A percentile compares a stretch with the other conserved stretches of the same genome.
Evolutionary conservation across 176 grass and related monocot species (phyloP).

Genomic region (Neostapfia colusana): DNA sequence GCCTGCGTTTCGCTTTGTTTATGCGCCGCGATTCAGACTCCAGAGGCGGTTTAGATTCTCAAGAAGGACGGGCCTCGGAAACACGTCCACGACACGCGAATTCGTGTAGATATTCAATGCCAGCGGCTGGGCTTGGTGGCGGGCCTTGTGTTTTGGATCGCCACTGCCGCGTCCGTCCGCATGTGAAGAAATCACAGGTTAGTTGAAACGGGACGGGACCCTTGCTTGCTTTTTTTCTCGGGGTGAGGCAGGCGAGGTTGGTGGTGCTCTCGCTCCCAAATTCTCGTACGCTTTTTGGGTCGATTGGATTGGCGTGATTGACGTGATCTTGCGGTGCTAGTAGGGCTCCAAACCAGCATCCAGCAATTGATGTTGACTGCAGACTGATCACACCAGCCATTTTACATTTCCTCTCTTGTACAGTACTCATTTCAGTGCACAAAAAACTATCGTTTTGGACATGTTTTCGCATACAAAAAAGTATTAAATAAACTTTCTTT

Average conservation of each 20-base stretch:
- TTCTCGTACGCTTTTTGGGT: conserved; percentile 21
- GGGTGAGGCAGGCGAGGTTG: background rate
- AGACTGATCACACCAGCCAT: no score
- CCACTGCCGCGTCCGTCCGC: background rate
- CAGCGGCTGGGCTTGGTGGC: background rate
- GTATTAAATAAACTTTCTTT: no score
- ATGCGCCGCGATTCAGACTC: conserved; percentile 31
- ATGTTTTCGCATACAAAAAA: no score
- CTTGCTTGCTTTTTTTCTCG: no score
- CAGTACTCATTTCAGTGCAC: no score
- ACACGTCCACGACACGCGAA: conserved; percentile 14
- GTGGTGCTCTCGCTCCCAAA: background rate
- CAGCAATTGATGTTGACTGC: no score
- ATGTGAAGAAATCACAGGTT: background rate
- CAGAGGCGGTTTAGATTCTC: conserved; percentile 32
- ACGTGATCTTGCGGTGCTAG: background rate
- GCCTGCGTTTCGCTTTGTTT: conserved; percentile 14
- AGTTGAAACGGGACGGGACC: no score
- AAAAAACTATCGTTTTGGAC: no score
- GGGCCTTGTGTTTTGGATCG: conserved; percentile 24
- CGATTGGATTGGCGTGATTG: background rate
- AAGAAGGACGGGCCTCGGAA: conserved; percentile 15
- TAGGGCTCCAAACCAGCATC: no score
- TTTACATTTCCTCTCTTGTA: no score
- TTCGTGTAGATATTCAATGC: conserved; percentile 26